Conservation (phyloP, 1,284 basidiomycete species). For the Boletus mariae region DNA sequence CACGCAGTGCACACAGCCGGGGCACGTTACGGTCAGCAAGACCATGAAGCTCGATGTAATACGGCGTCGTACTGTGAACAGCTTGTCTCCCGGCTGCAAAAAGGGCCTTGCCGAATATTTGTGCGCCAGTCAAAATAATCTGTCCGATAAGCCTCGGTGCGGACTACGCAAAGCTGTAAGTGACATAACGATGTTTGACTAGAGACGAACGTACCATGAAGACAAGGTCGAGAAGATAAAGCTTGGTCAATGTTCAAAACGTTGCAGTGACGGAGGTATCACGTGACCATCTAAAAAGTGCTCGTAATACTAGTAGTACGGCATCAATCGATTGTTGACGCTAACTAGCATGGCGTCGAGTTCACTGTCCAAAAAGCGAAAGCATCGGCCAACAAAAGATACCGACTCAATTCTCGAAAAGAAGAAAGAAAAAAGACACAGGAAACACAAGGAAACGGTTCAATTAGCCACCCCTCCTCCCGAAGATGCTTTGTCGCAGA, state of each 20-base stretch:
- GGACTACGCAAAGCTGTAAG: constrained; percentile 44
- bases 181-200: neutral
- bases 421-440: constrained; percentile 30
- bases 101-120: constrained; percentile 90
- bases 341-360: constrained; percentile 18
- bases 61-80: constrained; percentile 72
- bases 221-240: constrained; percentile 4
- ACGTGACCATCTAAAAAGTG: constrained; percentile 25
- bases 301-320: neutral
- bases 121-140: constrained; percentile 75
- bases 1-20: neutral
- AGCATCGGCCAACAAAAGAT: constrained; percentile 34
- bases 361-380: constrained; percentile 50
- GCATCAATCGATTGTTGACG: neutral
- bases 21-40: constrained; percentile 5
- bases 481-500: constrained; percentile 9
- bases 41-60: neutral
- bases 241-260: neutral
- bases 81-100: constrained; percentile 90
- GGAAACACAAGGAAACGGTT: neutral
- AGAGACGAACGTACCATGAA: constrained; percentile 25
- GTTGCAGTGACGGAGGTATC: neutral
- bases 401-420: constrained; percentile 16
- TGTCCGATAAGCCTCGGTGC: constrained; percentile 78
- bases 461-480: neutral